phyloP scores from a whole-genome alignment of 768 basidiomycete genomes.

The Phallus indusiatus region DNA sequence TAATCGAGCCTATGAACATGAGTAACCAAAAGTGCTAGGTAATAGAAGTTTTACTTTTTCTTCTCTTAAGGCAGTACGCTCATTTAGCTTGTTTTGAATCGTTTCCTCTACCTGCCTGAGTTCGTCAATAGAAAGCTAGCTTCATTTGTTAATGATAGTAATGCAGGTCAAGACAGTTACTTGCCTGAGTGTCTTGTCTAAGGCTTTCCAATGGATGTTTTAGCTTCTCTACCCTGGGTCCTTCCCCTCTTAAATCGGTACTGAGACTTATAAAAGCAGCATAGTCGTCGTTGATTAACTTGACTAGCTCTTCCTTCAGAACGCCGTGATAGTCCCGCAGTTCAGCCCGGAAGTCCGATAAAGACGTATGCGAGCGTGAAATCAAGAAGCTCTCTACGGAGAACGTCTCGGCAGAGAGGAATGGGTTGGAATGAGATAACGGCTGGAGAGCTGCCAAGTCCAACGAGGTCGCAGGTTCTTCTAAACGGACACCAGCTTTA shows the following conservation, averaged over 20 bases:
- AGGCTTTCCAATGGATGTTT: conserved; percentile 58
- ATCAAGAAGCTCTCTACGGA: conserved; percentile 82
- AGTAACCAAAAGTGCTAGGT: conserved; percentile 1
- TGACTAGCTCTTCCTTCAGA: conserved; percentile 89
- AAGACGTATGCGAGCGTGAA: conserved; percentile 67
- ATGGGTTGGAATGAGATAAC: conserved; percentile 70
- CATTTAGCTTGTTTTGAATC: conserved; percentile 69
- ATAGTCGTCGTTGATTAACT: conserved; percentile 95
- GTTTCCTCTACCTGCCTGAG: conserved; percentile 60
- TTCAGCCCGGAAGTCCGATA: conserved; percentile 81
- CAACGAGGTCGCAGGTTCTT: not conserved
- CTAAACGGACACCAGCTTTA: not conserved
- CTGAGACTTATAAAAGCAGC: conserved; percentile 96
- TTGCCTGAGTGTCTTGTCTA: conserved; percentile 57
- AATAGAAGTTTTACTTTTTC: conserved; percentile 53
- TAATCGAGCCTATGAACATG: conserved; percentile 53
- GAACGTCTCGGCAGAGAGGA: conserved; percentile 60
- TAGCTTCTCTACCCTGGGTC: conserved; percentile 56
- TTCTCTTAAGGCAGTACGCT: conserved; percentile 68
- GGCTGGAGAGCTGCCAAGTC: conserved; percentile 37
- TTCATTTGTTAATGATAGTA: conserved; percentile 9
- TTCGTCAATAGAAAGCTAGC: conserved; percentile 20
- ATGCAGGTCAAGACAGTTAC: conserved; percentile 18
- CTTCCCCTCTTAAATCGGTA: conserved; percentile 84
- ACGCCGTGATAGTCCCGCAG: conserved; percentile 74